Evolutionary conservation across 2,329 filamentous ascomycete genomes (phyloP), one percentile per base, ranked within the genome.

Genomic region (Aureobasidium lini): DNA sequence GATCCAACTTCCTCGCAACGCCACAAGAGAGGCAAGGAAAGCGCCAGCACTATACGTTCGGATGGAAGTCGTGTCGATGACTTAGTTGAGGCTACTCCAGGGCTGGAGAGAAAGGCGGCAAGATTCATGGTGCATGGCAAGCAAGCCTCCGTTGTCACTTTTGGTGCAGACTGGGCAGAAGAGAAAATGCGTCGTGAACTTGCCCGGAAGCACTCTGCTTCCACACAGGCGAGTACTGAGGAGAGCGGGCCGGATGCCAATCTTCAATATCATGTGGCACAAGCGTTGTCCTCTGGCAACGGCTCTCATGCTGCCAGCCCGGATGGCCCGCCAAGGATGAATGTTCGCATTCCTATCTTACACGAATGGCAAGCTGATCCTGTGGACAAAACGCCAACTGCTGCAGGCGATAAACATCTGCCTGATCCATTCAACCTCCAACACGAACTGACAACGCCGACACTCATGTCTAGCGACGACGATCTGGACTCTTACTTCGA

Each of bases 101-200:
- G 88, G 10, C 79, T 99, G 11, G 79, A 88, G 6, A 85, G 94
- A 49, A 87, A 88, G 11, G 84, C 89, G 11, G 90, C 90, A 5
- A 95, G 90, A 67, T 99, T 99, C 72, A 95, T 94, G 4, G 86
- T 99, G 4, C 94, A 99, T 69, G 93, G 94, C 62, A 99, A 97
- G 77, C 97, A 99, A 73, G 94, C 94, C 2, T 96, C 91, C 1
- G 89, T 99, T 59, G 90, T 99, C 65, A 95, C 90, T n/a, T 95
- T 99, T 70, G 91, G 92, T 8, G 85, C 86, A n/a, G 93, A 96
- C 66, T 86, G 96, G 77, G 87, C 93, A 67, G 87, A 82, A 16
- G 71, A 71, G 46, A 67, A 67, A 31, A 71, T 72, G 32, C 65
- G 69, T 13, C 64, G 69, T 50, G 70, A 71, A 62, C 63, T 61